A percentile compares a stretch with the other conserved stretches of the same genome.
Conservation (phyloP, 306 rosid genomes). For the Cucurbita ficifolia region DNA sequence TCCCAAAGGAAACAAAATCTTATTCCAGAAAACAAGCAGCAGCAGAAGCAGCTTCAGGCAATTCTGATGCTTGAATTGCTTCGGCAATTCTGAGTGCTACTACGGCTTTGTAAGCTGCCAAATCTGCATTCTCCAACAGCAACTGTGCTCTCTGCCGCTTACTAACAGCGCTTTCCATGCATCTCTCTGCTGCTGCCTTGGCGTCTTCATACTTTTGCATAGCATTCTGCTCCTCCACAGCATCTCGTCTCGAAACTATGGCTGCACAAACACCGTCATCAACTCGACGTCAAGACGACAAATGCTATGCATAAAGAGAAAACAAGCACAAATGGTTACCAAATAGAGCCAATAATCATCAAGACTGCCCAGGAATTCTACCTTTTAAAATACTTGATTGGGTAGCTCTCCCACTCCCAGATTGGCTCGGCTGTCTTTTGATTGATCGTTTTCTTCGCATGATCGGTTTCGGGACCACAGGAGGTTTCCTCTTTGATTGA, state of each 20-base stretch:
- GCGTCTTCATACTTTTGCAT: constrained; percentile 32
- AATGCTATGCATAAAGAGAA: too few relatives aligned
- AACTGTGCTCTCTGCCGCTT: constrained; percentile 52
- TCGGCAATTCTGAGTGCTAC: constrained; percentile 44
- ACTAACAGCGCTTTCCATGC: constrained; percentile 29
- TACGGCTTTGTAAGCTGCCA: constrained; percentile 45
- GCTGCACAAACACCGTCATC: constrained; percentile 15
- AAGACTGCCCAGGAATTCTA: constrained; percentile 1
- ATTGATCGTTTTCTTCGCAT: constrained; percentile 51
- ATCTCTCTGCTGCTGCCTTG: constrained; percentile 26
- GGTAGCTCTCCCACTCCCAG: constrained; percentile 25
- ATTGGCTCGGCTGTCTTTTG: constrained; percentile 51
- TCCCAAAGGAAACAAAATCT: background rate
- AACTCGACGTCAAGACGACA: too few relatives aligned
- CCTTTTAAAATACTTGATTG: constrained; percentile 41
- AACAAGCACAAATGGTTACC: background rate
- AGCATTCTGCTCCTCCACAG: constrained; percentile 31
- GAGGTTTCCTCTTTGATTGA: constrained; percentile 33
- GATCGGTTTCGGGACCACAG: constrained; percentile 29
- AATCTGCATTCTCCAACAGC: constrained; percentile 56
- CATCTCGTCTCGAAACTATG: constrained; percentile 28
- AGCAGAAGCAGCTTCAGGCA: background rate
- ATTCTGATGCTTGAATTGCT: constrained; percentile 28
- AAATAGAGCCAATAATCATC: too few relatives aligned
- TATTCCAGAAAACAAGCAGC: constrained; percentile 38